Base-by-base conservation (phyloP, 257 asterid species). In the Plantago elongata region DNA sequence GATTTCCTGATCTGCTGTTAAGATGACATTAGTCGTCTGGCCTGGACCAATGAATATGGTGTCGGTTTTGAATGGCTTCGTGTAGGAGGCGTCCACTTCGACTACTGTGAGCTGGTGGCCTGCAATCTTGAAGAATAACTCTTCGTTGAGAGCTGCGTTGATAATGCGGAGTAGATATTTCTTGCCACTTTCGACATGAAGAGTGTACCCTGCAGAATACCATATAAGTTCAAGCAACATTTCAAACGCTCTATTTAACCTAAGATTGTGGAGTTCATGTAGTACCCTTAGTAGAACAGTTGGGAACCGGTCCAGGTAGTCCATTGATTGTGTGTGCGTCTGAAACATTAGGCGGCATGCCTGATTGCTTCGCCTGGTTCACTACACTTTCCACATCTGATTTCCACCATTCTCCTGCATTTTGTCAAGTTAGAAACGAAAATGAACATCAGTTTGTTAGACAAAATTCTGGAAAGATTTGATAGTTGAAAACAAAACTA, bases 381-480 rank as follows among this genome's bases (percentile, higher is more conserved):
- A 89, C 55, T 49, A 89, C 84, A 13, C 62, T 65, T 68, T 89
- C 95, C 54, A 89, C 91, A 61, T 89, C 95, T 30, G 88, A 69
- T 16, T 86, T 89, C 97, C 97, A 86, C 95, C 95, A 89, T 63
- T 89, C 97, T 22, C 94, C 97, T 86, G n/a, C 54, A 69, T 68
- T 22, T 71, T 59, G 15, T 13, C 11, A 40, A 12, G 3, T 10
- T 9, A 60, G 29, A 71, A 52, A 27, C 4, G 34, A 12, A 22
- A 0, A n/a, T 22, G 61, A 12, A 22, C 0, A n/a, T 37, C 64
- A 63, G 50, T 46, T 45, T n/a, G n/a, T 5, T 9, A 10, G 62
- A 54, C 63, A 1, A 14, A 13, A 44, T 49, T 45, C 42, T 27
- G 9, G 7, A 51, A n/a, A 38, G 52, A 18, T 18, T 45, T 43